Evolutionary conservation across 2,329 filamentous ascomycete species (phyloP), one percentile per base, ranked within the genome.

Genomic region (Aspergillus sp.): DNA sequence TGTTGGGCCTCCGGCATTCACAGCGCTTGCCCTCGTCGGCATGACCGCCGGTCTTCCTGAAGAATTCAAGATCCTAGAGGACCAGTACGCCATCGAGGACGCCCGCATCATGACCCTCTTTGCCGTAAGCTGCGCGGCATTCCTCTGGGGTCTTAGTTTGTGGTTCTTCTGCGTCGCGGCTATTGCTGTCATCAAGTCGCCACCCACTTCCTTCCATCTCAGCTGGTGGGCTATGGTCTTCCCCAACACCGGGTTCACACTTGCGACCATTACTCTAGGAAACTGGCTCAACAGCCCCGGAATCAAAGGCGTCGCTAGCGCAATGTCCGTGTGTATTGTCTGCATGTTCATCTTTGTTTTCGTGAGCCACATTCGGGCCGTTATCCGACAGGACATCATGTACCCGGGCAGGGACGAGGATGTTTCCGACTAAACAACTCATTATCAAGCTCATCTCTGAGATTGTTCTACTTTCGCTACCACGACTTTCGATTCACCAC

Each of bases 1-100:
- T 62, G 89, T 91, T n/a, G 90, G 90, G 0, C 89, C 90, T 1
- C 89, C 89, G 0, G 84, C 87, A 1, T 92, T 91, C 78, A 92
- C 89, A 0, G 87, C 86, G 1, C 79, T 91, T 15, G 89, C 89
- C 0, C 80, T 91, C 46, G 85, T 92, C 43, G 89, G 89, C 52
- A 89, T 91, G 83, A 83, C 88, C 0, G 81, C 84, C 50, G 82
- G 82, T 8, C 73, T 88, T 0, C 79, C 78, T 1, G 68, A 76
- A 5, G 77, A 80, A 43, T 84, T 84, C 65, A 77, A 77, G 50
- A 74, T 86, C 56, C 78, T 82, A 28, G 75, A 80, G 17, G 79
- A 73, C 19, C 54, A 60, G 7, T 63, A 68, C 54, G 68, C 62
- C 1, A 57, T 63, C 3, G 64, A 69, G 69, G 79, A 60, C 56